Conservation (phyloP, 371 early-diverging fungal species). For the Saksenaea oblongispora region DNA sequence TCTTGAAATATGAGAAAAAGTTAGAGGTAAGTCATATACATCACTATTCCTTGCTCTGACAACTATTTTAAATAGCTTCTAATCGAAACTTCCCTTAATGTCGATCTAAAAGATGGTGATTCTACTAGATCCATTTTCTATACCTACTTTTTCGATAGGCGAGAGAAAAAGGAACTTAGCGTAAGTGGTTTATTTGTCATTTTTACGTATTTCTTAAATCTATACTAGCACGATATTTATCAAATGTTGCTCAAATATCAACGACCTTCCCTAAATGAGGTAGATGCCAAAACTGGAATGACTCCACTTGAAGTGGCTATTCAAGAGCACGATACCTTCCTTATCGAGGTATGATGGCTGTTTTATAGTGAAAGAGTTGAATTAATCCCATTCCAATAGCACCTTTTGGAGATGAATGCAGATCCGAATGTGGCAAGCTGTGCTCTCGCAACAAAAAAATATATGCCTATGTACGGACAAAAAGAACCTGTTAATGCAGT, state of each 20-base stretch:
- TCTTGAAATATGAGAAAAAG: neutral
- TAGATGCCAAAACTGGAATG: constrained; percentile 44
- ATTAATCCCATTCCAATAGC: constrained; percentile 13
- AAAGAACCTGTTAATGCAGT: constrained; percentile 34
- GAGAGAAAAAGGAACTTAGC: neutral
- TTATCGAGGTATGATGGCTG: constrained; percentile 31
- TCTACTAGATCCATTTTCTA: constrained; percentile 46
- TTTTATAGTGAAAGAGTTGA: neutral
- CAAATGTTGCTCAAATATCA: constrained; percentile 20
- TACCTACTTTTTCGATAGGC: constrained; percentile 27
- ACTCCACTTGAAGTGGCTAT: constrained; percentile 60
- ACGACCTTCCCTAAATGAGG: constrained; percentile 28
- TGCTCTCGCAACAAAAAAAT: neutral
- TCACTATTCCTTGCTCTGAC: neutral
- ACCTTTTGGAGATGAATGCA: constrained; percentile 39
- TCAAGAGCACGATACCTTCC: constrained; percentile 19
- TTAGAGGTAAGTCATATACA: constrained; percentile 18
- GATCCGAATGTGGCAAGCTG: constrained; percentile 43
- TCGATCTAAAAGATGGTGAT: constrained; percentile 33
- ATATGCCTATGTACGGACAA: neutral
- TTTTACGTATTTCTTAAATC: neutral
- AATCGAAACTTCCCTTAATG: constrained; percentile 33
- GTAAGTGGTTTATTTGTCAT: neutral
- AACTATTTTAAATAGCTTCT: constrained; percentile 25
- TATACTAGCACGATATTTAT: constrained; percentile 10